Percentiles rank a stretch among this genome's conserved stretches.
phyloP scores from a whole-genome alignment of 345 rosid species.

The Populus pruinosa region DNA sequence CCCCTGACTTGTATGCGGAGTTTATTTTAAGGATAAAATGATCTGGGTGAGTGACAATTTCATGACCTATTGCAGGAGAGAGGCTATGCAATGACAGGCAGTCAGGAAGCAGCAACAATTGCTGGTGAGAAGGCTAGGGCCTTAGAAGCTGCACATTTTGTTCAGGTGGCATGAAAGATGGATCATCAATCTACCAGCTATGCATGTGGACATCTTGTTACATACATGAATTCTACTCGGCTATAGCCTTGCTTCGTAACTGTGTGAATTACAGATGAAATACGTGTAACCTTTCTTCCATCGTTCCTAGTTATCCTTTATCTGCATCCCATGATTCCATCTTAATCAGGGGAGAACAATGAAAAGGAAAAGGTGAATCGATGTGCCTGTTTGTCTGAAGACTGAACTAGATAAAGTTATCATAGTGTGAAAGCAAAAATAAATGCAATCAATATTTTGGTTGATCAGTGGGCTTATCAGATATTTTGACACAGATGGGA shows the following conservation, averaged over 20 bases:
- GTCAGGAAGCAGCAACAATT: constrained; percentile 45
- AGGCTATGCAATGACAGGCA: constrained; percentile 48
- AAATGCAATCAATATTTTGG: too few species aligned
- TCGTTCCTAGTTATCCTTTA: too few species aligned
- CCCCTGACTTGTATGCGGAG: constrained; percentile 1
- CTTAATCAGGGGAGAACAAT: background rate
- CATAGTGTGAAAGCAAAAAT: too few species aligned
- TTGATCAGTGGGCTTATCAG: too few species aligned
- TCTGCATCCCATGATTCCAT: background rate
- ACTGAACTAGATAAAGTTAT: too few species aligned
- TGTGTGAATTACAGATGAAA: too few species aligned
- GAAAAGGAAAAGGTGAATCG: background rate
- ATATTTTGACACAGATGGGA: background rate
- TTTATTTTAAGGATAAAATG: background rate
- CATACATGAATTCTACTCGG: background rate
- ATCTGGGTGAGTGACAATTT: too few species aligned
- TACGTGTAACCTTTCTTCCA: too few species aligned
- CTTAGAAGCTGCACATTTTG: constrained; percentile 61
- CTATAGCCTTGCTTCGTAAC: too few species aligned
- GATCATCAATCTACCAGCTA: background rate
- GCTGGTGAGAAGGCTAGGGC: constrained; percentile 50
- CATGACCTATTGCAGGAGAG: constrained; percentile 48
- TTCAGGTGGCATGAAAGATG: constrained; percentile 10
- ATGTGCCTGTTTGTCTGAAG: background rate
- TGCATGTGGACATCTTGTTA: background rate